Conservation (phyloP, 148 eudicot genomes). For the Diospyros lotus region DNA sequence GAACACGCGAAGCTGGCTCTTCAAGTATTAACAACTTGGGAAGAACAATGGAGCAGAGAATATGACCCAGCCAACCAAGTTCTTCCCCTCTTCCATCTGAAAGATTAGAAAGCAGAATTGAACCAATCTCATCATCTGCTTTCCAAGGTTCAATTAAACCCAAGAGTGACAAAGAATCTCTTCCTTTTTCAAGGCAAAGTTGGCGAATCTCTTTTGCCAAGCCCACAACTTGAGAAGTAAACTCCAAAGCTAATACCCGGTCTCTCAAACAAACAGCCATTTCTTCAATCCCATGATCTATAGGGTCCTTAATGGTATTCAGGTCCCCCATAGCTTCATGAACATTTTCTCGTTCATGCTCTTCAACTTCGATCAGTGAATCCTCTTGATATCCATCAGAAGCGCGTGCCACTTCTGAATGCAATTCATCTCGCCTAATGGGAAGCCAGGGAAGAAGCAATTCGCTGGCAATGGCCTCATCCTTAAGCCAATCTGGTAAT, state of each 20-base stretch:
- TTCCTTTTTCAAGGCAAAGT: conserved; percentile 23
- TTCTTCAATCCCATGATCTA: conserved; percentile 29
- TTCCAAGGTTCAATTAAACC: conserved; percentile 50
- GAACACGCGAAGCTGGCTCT: conserved; percentile 43
- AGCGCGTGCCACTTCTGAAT: conserved; percentile 14
- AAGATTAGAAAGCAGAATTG: conserved; percentile 33
- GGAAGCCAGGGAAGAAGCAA: conserved; percentile 46
- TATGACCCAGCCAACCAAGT: conserved; percentile 41
- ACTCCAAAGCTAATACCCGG: conserved; percentile 21
- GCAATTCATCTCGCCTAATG: conserved; percentile 24
- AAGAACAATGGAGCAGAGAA: conserved; percentile 45
- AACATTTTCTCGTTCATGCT: conserved; percentile 6
- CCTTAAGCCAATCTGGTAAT: conserved; percentile 40
- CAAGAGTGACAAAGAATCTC: conserved; percentile 28
- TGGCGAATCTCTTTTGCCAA: conserved; percentile 37
- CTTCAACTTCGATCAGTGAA: conserved; percentile 17
- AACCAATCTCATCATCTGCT: conserved; percentile 45
- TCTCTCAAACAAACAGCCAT: conserved; percentile 23
- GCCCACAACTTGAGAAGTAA: conserved; percentile 19
- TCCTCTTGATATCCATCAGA: conserved; percentile 9
- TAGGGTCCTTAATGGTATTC: conserved; percentile 4
- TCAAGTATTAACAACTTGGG: conserved; percentile 48
- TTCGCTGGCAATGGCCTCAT: conserved; percentile 19
- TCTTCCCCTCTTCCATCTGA: conserved; percentile 23
- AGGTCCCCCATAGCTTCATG: conserved; percentile 8